Evolutionary conservation across 352 stramenopile genomes (phyloP).

Genomic region (Phytophthora brassicae): DNA sequence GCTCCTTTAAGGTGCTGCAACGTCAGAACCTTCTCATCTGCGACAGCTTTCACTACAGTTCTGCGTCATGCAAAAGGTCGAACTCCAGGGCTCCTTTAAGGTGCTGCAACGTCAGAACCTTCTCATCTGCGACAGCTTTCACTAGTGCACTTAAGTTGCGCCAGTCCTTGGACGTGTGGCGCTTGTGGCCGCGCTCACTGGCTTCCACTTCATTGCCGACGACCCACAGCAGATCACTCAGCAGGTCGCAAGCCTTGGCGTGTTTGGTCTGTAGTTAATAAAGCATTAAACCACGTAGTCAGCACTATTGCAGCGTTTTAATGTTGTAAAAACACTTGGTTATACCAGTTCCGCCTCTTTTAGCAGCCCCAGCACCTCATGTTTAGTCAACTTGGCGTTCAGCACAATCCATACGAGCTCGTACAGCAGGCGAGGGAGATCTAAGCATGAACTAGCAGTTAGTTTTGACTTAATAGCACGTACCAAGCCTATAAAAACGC

Average conservation of each 20-base stretch:
- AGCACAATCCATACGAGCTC: slow-evolving; percentile 78
- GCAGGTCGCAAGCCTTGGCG: slow-evolving; percentile 45
- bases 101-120: slow-evolving; percentile 50
- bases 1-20: slow-evolving; percentile 54
- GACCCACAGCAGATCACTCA: slow-evolving; percentile 77
- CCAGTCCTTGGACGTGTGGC: slow-evolving; percentile 71
- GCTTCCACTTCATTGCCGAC: slow-evolving; percentile 78
- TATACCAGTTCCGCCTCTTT: slow-evolving; percentile 67
- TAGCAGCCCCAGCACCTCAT: slow-evolving; percentile 70
- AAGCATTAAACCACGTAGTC: not conserved
- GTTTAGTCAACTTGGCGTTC: slow-evolving; percentile 65
- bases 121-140: slow-evolving; percentile 64
- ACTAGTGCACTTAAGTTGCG: slow-evolving; percentile 66
- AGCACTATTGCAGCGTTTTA: not conserved
- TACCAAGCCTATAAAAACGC: slow-evolving; percentile 6
- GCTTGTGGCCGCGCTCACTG: slow-evolving; percentile 65
- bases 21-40: slow-evolving; percentile 71
- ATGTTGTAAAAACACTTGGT: not conserved
- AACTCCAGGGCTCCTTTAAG: slow-evolving; percentile 77
- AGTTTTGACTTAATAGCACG: not conserved
- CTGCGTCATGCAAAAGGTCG: slow-evolving; percentile 75
- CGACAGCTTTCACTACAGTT: slow-evolving; percentile 66
- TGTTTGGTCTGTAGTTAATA: slow-evolving; percentile 36
- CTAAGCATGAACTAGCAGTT: slow-evolving; percentile 16
- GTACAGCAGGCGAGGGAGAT: slow-evolving; percentile 69